These are phyloP conservation scores for Magnaporthales sp. DNA, from an alignment of 2,329 filamentous ascomycete species.

Conservation along the genomic window DNA sequence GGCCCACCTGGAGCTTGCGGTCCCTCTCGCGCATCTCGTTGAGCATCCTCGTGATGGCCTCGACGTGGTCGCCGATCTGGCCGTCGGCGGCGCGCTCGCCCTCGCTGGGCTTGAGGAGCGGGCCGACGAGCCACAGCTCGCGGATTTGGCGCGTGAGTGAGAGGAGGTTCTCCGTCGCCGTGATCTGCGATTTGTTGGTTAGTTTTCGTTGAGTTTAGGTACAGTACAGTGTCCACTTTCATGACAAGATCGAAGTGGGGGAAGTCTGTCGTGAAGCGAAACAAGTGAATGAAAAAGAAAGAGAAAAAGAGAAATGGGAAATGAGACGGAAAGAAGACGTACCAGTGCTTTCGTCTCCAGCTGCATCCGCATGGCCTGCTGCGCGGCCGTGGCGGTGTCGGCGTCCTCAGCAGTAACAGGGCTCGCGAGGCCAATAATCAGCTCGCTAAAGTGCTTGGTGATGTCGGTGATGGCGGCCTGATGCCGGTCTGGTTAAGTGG, in stretches of 20 bases:
- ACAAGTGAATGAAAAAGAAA: not conserved
- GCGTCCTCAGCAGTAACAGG: conserved; percentile 22
- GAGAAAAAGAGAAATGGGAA: not conserved
- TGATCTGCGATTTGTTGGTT: conserved; percentile 21
- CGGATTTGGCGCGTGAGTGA: conserved; percentile 38
- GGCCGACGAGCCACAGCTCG: conserved; percentile 39
- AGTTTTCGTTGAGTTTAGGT: not conserved
- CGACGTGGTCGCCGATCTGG: conserved; percentile 25
- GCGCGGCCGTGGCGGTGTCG: conserved; percentile 26
- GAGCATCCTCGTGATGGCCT: conserved; percentile 23
- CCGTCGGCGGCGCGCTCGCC: conserved; percentile 27
- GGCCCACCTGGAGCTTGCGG: conserved; percentile 13
- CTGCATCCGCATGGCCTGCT: conserved; percentile 30
- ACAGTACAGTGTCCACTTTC: not conserved
- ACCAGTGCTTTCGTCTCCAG: conserved; percentile 28
- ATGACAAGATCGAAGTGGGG: not conserved
- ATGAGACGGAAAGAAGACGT: conserved; percentile 8
- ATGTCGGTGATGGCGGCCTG: conserved; percentile 34
- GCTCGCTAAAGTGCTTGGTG: conserved; percentile 32
- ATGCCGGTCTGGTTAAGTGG: conserved; percentile 30
- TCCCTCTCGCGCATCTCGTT: conserved; percentile 19
- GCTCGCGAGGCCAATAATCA: conserved; percentile 28
- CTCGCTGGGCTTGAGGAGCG: conserved; percentile 33
- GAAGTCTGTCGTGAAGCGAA: not conserved
- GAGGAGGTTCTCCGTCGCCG: conserved; percentile 34